Percentiles rank a stretch among this genome's conserved stretches.
phyloP scores from a whole-genome alignment of 2,329 filamentous ascomycete species.

The Hirsutella minnesotensis region DNA sequence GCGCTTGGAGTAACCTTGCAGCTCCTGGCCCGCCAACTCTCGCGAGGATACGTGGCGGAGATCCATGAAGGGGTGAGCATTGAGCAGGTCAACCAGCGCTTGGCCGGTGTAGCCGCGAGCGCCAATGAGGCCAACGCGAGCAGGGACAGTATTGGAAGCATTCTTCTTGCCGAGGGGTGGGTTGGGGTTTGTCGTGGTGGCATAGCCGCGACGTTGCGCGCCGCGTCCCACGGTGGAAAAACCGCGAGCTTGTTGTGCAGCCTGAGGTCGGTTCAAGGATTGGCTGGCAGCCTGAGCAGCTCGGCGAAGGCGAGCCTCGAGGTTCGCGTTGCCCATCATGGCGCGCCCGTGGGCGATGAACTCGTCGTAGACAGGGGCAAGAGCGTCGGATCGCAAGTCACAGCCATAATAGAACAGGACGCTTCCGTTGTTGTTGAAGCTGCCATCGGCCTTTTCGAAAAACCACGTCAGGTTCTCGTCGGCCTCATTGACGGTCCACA shows the following conservation, averaged over 20 bases:
- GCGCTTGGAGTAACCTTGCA: conserved; percentile 83
- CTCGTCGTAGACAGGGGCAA: conserved; percentile 72
- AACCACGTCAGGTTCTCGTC: conserved; percentile 98
- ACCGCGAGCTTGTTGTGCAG: conserved; percentile 10
- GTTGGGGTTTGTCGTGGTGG: conserved; percentile 48
- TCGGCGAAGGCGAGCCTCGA: conserved; percentile 72
- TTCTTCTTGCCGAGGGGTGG: conserved; percentile 84
- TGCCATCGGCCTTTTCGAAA: conserved; percentile 92
- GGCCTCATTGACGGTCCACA: conserved; percentile 93
- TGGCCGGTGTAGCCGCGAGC: conserved; percentile 77
- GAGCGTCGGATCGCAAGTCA: conserved; percentile 61
- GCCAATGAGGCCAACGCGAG: conserved; percentile 77
- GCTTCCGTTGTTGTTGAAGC: conserved; percentile 71
- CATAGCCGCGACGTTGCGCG: conserved; percentile 12
- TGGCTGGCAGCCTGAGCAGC: conserved; percentile 59
- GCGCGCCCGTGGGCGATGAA: conserved; percentile 72
- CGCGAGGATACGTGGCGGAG: conserved; percentile 86
- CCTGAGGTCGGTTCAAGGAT: conserved; percentile 24
- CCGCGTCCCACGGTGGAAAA: conserved; percentile 6
- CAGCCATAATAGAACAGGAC: conserved; percentile 96
- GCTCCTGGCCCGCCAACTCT: conserved; percentile 75
- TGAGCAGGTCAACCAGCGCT: conserved; percentile 75
- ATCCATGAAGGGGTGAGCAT: conserved; percentile 81
- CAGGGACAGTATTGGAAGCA: conserved; percentile 65
- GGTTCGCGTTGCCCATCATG: conserved; percentile 82